Evolutionary conservation across 2,329 filamentous ascomycete genomes (phyloP), one percentile per base, ranked within the genome.

Genomic region (Rutstroemia sp.): DNA sequence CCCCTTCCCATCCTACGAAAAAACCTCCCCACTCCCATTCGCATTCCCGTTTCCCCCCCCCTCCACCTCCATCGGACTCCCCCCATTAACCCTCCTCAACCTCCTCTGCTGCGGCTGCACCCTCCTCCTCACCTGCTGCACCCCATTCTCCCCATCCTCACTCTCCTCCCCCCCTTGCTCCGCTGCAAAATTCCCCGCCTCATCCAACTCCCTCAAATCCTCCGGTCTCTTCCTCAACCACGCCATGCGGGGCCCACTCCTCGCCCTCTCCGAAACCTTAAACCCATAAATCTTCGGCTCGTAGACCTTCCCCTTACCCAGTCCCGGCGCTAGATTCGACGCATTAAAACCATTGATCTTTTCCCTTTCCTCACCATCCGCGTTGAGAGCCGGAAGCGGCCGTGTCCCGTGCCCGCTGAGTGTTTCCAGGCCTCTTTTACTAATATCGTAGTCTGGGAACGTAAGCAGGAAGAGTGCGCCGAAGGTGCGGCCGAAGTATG

Each of bases 401-500:
- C 70, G 55, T 66, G 63, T 65, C 12, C 52, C 52, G 60, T 61
- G 27, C 70, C 70, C 41, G 62, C 58, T 71, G 16, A 87, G 73
- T n/a, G 79, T 74, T 50, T 86, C 80, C 54, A 78, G 75, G 56
- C 85, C 85, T 64, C 84, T 83, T 67, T 87, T 86, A 34, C 85
- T 86, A 58, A 97, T 83, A 65, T 96, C 91, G 68, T 96, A 88
- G 69, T 99, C 94, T 38, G 94, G 92, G 72, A 97, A 99, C 41
- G 92, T 99, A 78, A 99, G 92, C 71, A 99, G 90, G 76, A 99
- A 99, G 58, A 99, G 83, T 47, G 91, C 91, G 60, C 92, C 92
- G 71, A 99, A 99, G 0, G 94, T 99, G 54, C 94, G 92, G 48
- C 94, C 94, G 69, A 99, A 99, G 76, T 97, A 99, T 48, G 94